Conservation (phyloP, 2,329 filamentous ascomycete species). For the Beauveria brongniartii region DNA sequence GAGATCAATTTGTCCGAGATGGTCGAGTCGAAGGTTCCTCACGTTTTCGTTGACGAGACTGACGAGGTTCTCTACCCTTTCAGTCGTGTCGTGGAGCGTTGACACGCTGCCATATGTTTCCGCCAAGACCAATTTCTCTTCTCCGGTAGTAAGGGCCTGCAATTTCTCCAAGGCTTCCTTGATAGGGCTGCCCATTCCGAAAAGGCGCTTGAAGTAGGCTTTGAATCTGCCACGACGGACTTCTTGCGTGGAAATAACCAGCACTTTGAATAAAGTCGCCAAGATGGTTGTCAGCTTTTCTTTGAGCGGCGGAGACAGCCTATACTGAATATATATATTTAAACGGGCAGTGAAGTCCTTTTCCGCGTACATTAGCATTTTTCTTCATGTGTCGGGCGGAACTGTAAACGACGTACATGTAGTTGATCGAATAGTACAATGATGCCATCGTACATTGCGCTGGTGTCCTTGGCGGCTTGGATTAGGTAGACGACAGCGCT, state of each 20-base stretch:
- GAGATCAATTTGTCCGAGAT: constrained; percentile 24
- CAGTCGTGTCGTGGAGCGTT: constrained; percentile 27
- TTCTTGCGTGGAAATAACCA: constrained; percentile 34
- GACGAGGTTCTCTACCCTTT: constrained; percentile 27
- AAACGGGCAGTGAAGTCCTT: constrained; percentile 35
- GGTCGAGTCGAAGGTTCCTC: constrained; percentile 26
- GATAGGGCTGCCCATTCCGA: constrained; percentile 32
- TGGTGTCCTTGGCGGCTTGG: constrained; percentile 36
- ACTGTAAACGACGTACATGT: constrained; percentile 19
- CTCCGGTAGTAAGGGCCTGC: constrained; percentile 31
- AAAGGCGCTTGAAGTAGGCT: constrained; percentile 31
- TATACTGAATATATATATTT: constrained; percentile 31
- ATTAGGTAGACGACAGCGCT: constrained; percentile 35
- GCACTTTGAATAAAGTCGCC: constrained; percentile 35
- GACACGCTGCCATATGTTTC: constrained; percentile 33
- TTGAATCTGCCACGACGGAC: constrained; percentile 33
- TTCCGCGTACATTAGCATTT: neutral
- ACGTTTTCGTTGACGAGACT: constrained; percentile 28
- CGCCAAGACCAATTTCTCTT: constrained; percentile 35
- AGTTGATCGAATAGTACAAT: constrained; percentile 34
- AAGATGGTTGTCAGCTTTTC: constrained; percentile 34
- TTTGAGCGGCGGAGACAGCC: constrained; percentile 29
- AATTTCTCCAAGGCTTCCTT: constrained; percentile 31
- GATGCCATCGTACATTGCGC: constrained; percentile 36
- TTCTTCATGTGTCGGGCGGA: neutral